Conservation (phyloP, 495 filamentous ascomycete species). For the Saxispiralis lemnorum region DNA sequence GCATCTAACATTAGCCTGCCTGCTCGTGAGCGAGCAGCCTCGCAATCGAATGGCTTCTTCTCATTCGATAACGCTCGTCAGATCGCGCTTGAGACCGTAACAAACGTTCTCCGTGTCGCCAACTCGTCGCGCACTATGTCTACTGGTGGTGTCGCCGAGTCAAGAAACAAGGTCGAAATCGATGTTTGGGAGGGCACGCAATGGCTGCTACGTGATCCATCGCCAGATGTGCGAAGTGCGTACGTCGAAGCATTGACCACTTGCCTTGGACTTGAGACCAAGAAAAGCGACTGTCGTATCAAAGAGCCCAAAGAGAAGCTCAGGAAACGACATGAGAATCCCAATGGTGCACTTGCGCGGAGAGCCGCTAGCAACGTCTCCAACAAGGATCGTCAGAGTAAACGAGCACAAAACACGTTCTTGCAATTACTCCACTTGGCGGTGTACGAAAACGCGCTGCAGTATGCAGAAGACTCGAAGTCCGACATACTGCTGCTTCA, state of each 20-base stretch:
- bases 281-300: slow-evolving; percentile 42
- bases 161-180: slow-evolving; percentile 54
- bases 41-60: slow-evolving; percentile 39
- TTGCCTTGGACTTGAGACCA: slow-evolving; percentile 69
- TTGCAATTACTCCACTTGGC: slow-evolving; percentile 71
- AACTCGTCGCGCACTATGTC: slow-evolving; percentile 35
- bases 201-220: slow-evolving; percentile 64
- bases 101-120: slow-evolving; percentile 60
- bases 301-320: slow-evolving; percentile 29
- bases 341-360: slow-evolving; percentile 33
- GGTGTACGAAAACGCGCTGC: slow-evolving; percentile 67
- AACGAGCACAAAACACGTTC: slow-evolving; percentile 34
- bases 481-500: slow-evolving; percentile 56
- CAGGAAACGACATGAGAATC: slow-evolving; percentile 20
- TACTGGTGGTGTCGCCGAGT: slow-evolving; percentile 41
- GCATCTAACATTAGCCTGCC: slow-evolving; percentile 26
- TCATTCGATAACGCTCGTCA: slow-evolving; percentile 55
- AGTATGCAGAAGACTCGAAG: slow-evolving; percentile 30
- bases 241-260: slow-evolving; percentile 67
- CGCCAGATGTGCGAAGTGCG: slow-evolving; percentile 57
- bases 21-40: slow-evolving; percentile 24
- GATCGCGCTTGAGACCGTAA: slow-evolving; percentile 62
- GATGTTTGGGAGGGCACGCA: slow-evolving; percentile 83
- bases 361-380: slow-evolving; percentile 48
- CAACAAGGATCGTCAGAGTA: slow-evolving; percentile 25